Percentiles rank a stretch among this genome's conserved stretches.
phyloP scores from a whole-genome alignment of 352 stramenopile species.

The Pseudoperonospora humuli region DNA sequence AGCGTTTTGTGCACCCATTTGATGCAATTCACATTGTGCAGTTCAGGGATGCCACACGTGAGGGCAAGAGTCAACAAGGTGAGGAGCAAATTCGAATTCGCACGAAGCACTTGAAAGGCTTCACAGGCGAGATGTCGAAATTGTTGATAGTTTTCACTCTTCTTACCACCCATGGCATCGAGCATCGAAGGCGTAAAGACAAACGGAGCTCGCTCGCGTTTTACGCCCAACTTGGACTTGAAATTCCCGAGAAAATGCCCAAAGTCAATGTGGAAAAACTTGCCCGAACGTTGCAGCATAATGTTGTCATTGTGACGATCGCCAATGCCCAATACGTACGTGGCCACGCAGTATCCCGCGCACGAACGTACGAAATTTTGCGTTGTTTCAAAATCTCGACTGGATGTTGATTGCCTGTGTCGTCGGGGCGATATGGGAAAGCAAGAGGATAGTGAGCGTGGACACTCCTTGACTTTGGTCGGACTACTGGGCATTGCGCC shows the following conservation, averaged over 20 bases:
- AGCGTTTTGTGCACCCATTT: slow-evolving; percentile 74
- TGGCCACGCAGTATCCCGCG: slow-evolving; percentile 90
- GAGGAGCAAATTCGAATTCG: slow-evolving; percentile 76
- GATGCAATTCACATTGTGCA: slow-evolving; percentile 59
- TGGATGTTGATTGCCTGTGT: slow-evolving; percentile 22
- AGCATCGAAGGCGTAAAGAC: slow-evolving; percentile 90
- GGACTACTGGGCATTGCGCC: slow-evolving; percentile 15
- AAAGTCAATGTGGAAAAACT: slow-evolving; percentile 96
- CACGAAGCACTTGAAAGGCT: slow-evolving; percentile 65
- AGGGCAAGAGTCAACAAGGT: slow-evolving; percentile 73
- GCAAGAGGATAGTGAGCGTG: slow-evolving; percentile 33
- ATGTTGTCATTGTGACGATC: too few species aligned
- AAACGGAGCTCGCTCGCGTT: slow-evolving; percentile 86
- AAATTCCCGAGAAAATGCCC: slow-evolving; percentile 94
- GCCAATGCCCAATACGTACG: slow-evolving; percentile 91
- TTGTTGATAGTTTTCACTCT: slow-evolving; percentile 58
- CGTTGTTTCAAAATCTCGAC: slow-evolving; percentile 43
- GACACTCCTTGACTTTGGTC: slow-evolving; percentile 3
- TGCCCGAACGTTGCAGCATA: slow-evolving; percentile 90
- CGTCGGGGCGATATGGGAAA: slow-evolving; percentile 45
- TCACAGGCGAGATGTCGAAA: slow-evolving; percentile 65
- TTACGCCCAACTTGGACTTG: slow-evolving; percentile 89
- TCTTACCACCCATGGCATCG: slow-evolving; percentile 74
- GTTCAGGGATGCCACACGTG: slow-evolving; percentile 75
- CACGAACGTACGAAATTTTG: slow-evolving; percentile 86